Evolutionary conservation across 306 rosid species (phyloP).

Genomic region (Sphenostylis stenocarpa): DNA sequence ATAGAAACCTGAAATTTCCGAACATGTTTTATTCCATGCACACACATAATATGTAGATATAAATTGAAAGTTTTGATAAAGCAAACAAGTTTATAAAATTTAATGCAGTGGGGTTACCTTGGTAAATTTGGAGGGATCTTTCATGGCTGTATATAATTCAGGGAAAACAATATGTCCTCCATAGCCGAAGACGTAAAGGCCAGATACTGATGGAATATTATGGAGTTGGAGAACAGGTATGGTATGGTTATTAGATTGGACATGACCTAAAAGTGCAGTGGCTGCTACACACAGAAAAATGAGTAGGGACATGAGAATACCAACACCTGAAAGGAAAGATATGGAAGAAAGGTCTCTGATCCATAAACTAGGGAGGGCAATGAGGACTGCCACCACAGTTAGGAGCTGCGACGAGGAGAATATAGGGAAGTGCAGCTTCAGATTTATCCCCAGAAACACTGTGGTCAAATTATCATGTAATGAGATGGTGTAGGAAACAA

Average conservation of each 20-base stretch:
- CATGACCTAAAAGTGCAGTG: constrained; percentile 54
- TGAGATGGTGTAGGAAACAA: constrained; percentile 81
- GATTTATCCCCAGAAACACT: constrained; percentile 41
- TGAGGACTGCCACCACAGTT: constrained; percentile 48
- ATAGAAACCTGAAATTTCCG: constrained; percentile 56
- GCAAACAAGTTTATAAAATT: too few relatives aligned
- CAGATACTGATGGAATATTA: constrained; percentile 68
- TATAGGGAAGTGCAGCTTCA: constrained; percentile 37
- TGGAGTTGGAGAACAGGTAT: constrained; percentile 53
- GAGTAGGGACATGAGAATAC: constrained; percentile 61
- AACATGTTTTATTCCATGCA: background rate
- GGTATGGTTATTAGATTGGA: constrained; percentile 35
- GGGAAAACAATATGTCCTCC: constrained; percentile 82
- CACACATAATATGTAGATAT: too few relatives aligned
- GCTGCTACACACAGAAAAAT: constrained; percentile 53
- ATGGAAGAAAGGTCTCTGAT: constrained; percentile 63
- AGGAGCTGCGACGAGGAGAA: constrained; percentile 53
- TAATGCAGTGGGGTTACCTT: constrained; percentile 39
- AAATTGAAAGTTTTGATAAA: too few relatives aligned
- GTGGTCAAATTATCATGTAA: constrained; percentile 63
- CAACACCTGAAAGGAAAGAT: constrained; percentile 64
- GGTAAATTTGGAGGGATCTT: constrained; percentile 78
- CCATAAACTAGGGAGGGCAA: constrained; percentile 72
- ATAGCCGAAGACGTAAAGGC: constrained; percentile 58
- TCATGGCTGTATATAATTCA: constrained; percentile 70